Base-by-base conservation (phyloP, 805 yeast species). In the Candida ficus region DNA sequence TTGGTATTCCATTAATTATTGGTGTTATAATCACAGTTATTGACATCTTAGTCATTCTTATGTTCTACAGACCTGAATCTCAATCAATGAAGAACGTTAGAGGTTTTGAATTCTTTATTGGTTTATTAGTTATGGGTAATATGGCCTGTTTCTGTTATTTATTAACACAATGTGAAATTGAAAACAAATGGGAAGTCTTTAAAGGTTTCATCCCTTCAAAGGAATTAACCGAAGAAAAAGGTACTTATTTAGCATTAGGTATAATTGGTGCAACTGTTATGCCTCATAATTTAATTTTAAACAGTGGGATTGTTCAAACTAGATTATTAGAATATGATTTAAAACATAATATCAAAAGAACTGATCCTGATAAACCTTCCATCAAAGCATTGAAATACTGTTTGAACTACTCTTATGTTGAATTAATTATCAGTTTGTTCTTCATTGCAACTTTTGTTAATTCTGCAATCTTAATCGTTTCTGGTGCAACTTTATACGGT, bases 181-280 rank as follows among this genome's bases (percentile, higher is more conserved):
- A 76, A 2, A 64, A 79, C 31, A 67, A 76, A 16, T 57, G 63
- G 33, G 75, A 68, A 5, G 71, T 89, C 4, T 59, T 75, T 37
- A 61, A 65, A 48, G 95, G 95, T 0, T 85, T 82, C 51, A 53
- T 87, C 16, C 97, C 97, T 0, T 71, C 78, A 10, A 62, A 57
- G n/a, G 70, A 77, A 39, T 68, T 78, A 41, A 62, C 67, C 21
- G 79, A 78, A 50, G 83, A 78, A 47, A 76, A 73, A 54, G 93
- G 95, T 0, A 62, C 85, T 22, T 88, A 80, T 54, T 64, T 87
- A 17, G 77, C 91, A 19, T 68, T 90, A 49, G 96, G 95, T 20
- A 85, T 89, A 36, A 68, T 88, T 39, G 96, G 96, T 19, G 96
- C 96, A 10, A 89, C 96, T 0, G 96, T 89, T 19, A 89, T 89